Percentiles rank a stretch among this genome's conserved stretches.
Conservation (phyloP, 176 grass and related monocot species). For the Avena eriantha region DNA sequence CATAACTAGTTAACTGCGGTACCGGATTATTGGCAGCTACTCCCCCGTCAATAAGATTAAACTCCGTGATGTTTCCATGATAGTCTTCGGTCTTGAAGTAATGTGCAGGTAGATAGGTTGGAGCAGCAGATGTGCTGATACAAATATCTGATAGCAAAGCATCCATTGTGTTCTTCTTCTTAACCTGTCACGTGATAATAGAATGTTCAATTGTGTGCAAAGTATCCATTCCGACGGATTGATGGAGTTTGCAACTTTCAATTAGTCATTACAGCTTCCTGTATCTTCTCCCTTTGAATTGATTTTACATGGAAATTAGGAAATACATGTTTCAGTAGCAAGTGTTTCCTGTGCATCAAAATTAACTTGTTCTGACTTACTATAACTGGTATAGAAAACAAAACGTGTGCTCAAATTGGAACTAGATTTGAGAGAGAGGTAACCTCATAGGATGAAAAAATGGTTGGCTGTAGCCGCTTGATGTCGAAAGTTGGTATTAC, state of each 20-base stretch:
- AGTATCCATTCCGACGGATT: slow-evolving; percentile 17
- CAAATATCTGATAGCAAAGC: slow-evolving; percentile 86
- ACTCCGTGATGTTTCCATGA: slow-evolving; percentile 71
- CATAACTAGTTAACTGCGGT: slow-evolving; percentile 35
- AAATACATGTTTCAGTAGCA: background rate
- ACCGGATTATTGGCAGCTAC: slow-evolving; percentile 90
- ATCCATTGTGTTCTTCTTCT: slow-evolving; percentile 55
- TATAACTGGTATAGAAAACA: slow-evolving; percentile 2
- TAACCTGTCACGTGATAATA: slow-evolving; percentile 41
- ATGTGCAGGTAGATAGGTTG: slow-evolving; percentile 83
- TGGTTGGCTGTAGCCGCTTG: slow-evolving; percentile 75
- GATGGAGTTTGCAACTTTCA: background rate
- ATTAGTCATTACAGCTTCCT: no score
- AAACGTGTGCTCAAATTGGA: slow-evolving; percentile 18
- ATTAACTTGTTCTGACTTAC: slow-evolving; percentile 1
- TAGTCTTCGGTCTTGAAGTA: slow-evolving; percentile 69
- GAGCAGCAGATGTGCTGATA: slow-evolving; percentile 79
- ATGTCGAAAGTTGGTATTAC: slow-evolving; percentile 91
- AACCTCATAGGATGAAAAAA: slow-evolving; percentile 86
- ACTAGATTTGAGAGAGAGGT: background rate
- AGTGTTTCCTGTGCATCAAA: background rate
- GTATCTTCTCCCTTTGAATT: no score
- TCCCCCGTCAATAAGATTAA: slow-evolving; percentile 89
- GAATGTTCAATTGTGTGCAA: background rate
- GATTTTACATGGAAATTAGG: no score